phyloP scores from a whole-genome alignment of 176 grass and related monocot species.

The Elymus sibiricus region DNA sequence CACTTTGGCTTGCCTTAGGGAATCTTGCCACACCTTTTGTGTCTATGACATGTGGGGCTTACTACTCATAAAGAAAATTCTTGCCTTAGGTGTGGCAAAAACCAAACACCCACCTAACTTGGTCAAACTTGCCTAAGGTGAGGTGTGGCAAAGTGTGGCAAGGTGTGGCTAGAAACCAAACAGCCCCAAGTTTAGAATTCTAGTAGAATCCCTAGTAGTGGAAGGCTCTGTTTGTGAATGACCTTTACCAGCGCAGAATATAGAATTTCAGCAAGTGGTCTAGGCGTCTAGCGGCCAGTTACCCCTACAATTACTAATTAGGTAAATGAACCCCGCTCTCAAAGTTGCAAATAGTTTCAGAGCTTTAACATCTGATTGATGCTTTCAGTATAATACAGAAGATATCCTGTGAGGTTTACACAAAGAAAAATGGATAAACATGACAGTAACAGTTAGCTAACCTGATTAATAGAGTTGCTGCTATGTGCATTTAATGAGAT shows the following conservation, averaged over 20 bases:
- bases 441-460: constrained; percentile 33
- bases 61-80: too few relatives aligned
- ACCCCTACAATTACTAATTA: neutral
- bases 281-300: neutral
- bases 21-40: too few relatives aligned
- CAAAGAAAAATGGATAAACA: neutral
- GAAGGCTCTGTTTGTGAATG: neutral
- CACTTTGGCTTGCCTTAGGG: too few relatives aligned
- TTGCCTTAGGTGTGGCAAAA: too few relatives aligned
- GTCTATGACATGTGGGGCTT: too few relatives aligned
- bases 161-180: too few relatives aligned
- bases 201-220: neutral
- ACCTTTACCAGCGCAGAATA: neutral
- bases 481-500: constrained; percentile 93
- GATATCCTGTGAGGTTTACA: neutral
- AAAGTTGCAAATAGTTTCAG: neutral
- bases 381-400: neutral
- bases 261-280: neutral
- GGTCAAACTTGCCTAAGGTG: too few relatives aligned
- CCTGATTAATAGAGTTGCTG: constrained; percentile 84
- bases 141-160: too few relatives aligned
- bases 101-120: too few relatives aligned
- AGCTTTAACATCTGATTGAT: neutral
- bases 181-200: too few relatives aligned
- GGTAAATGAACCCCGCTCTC: neutral